Base-by-base conservation (phyloP, 257 asterid species). In the Penstemon barbatus region DNA sequence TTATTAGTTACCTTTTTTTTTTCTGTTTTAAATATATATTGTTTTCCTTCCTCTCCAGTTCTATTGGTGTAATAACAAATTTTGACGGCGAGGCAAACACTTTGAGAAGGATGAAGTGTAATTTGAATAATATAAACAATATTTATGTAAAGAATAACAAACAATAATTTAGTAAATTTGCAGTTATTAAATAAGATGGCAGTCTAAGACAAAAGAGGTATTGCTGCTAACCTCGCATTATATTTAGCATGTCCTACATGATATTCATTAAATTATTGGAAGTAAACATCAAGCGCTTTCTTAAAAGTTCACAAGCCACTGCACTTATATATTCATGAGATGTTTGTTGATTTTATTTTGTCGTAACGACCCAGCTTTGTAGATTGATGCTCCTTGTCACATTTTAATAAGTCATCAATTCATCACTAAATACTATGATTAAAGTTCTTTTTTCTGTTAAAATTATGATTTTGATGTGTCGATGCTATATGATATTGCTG, bases 301-400 rank as follows among this genome's bases (percentile, higher is more conserved):
- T 61, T 41, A 40, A 57, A 57, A 38, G 51, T 38, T 42, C 36
- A 62, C 39, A 44, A 7, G 10, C 54, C 55, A 43, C 53, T 3
- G 3, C 11, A 44, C 51, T 49, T 49, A 55, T 8, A 55, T 53
- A 36, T 15, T 41, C 19, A 64, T 43, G 51, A 33, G 42, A 11
- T 70, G 63, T 12, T 41, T 63, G 13, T 49, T 57, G 61, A 46
- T 71, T 42, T 57, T 39, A 52, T 46, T 66, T 76, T n/a, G 66
- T 40, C 13, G 19, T 61, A 12, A 56, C 38, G 67, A 13, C 13
- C n/a, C 53, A 56, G n/a, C 12, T 13, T 59, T 43, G 3, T 65
- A 44, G 40, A 72, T 71, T 58, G 62, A 60, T 66, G 57, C 49
- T 46, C 25, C 57, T 60, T 9, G 9, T 10, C 66, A 57, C 7